Percentiles rank a stretch among this genome's conserved stretches.
phyloP scores from a whole-genome alignment of 352 stramenopile genomes.

The Phytopythium boreale region DNA sequence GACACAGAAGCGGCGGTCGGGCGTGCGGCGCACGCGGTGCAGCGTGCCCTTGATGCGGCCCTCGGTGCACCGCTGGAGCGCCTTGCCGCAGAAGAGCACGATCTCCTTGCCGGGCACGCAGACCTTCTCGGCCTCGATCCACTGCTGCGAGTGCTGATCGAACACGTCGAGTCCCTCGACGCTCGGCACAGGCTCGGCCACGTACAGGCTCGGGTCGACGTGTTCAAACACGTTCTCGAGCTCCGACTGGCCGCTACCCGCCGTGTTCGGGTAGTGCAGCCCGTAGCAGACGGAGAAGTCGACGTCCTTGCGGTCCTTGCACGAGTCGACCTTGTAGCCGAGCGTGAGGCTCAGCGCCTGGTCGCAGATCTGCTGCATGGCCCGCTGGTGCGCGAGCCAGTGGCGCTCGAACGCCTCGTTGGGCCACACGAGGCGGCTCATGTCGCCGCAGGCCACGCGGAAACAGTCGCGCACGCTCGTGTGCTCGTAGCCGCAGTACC shows the following conservation, averaged over 20 bases:
- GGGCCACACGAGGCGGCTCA: conserved; percentile 45
- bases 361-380: conserved; percentile 53
- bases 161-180: conserved; percentile 60
- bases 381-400: conserved; percentile 37
- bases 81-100: conserved; percentile 58
- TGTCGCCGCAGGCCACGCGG: conserved; percentile 48
- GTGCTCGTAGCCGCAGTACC: conserved; percentile 60
- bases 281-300: conserved; percentile 66
- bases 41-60: conserved; percentile 48
- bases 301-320: conserved; percentile 26
- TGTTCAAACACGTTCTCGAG: conserved; percentile 66
- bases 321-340: conserved; percentile 34
- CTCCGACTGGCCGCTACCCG: conserved; percentile 45
- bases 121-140: conserved; percentile 47
- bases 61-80: conserved; percentile 39
- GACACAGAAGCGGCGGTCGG: conserved; percentile 45
- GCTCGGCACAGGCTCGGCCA: conserved; percentile 49
- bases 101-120: conserved; percentile 52
- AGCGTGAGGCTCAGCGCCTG: conserved; percentile 46
- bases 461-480: conserved; percentile 60
- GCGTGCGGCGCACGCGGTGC: conserved; percentile 44
- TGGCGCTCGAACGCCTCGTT: conserved; percentile 33
- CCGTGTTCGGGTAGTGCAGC: conserved; percentile 57
- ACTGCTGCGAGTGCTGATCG: conserved; percentile 46
- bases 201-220: conserved; percentile 57